phyloP scores from a whole-genome alignment of 306 rosid species.

The Malus orientalis region DNA sequence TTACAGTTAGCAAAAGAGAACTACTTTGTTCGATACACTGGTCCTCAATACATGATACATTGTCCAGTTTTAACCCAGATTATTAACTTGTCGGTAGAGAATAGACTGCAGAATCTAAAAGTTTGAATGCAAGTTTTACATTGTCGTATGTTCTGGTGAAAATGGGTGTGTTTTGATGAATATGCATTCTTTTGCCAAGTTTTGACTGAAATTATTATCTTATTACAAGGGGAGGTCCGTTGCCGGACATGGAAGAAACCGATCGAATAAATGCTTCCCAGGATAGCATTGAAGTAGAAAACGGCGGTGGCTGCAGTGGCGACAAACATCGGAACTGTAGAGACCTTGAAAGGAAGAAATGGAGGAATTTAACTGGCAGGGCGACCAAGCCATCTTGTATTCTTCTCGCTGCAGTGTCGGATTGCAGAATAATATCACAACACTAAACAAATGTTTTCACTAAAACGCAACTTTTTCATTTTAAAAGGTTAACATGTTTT shows the following conservation, averaged over 20 bases:
- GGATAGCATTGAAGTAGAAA: constrained; percentile 5
- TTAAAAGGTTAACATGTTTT: too few relatives aligned
- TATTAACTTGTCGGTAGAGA: background rate
- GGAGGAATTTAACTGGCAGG: constrained; percentile 15
- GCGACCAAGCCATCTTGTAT: constrained; percentile 14
- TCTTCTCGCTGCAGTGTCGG: background rate
- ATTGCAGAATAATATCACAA: background rate
- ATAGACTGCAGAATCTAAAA: background rate
- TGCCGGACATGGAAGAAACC: constrained; percentile 11
- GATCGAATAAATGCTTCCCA: constrained; percentile 17
- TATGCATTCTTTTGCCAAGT: background rate
- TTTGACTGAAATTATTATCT: background rate
- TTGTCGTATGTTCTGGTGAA: background rate
- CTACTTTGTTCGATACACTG: background rate
- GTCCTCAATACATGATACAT: background rate
- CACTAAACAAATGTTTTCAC: too few relatives aligned
- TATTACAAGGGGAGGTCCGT: background rate
- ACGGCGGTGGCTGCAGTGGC: background rate
- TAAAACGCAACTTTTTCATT: too few relatives aligned
- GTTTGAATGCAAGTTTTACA: background rate
- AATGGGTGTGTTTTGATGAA: background rate
- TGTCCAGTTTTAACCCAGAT: background rate
- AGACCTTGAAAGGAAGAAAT: constrained; percentile 25
- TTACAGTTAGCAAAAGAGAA: background rate
- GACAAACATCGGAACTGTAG: constrained; percentile 14